These are phyloP conservation scores for Cystobasidium onofrii DNA, from an alignment of 768 basidiomycete species.

Conservation along the genomic window DNA sequence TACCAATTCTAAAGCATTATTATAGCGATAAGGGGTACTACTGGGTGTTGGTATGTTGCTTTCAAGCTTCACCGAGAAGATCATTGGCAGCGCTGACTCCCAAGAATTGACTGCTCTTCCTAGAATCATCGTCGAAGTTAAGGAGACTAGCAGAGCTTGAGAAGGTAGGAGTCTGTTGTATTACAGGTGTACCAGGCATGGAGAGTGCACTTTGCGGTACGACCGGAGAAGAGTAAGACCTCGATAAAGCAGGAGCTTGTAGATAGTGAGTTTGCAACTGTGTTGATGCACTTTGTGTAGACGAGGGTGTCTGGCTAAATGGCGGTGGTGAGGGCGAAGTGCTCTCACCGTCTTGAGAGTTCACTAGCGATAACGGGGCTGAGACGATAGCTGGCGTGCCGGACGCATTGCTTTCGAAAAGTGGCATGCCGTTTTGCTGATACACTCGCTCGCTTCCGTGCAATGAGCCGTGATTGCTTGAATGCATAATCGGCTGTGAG, in stretches of 20 bases:
- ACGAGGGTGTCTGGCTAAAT: too few species aligned
- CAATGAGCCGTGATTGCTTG: not conserved
- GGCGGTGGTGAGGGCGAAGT: not conserved
- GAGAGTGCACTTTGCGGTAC: not conserved
- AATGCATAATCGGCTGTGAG: slow-evolving; percentile 8
- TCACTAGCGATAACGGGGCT: not conserved
- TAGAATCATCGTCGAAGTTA: not conserved
- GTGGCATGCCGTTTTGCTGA: not conserved
- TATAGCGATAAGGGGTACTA: too few species aligned
- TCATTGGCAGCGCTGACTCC: not conserved
- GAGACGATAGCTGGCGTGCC: not conserved
- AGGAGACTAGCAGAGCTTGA: not conserved
- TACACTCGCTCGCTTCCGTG: not conserved
- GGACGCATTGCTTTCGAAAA: not conserved
- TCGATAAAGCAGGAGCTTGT: not conserved
- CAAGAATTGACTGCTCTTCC: not conserved
- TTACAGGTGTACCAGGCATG: not conserved
- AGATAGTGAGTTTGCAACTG: not conserved
- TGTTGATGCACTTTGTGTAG: not conserved
- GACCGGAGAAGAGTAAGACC: slow-evolving; percentile 14
- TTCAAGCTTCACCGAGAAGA: not conserved
- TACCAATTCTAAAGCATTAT: too few species aligned
- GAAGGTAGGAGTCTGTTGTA: not conserved
- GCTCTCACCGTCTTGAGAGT: not conserved
- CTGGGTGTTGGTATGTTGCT: not conserved